Conservation (phyloP, 768 basidiomycete species). For the Calvatia gigantea region DNA sequence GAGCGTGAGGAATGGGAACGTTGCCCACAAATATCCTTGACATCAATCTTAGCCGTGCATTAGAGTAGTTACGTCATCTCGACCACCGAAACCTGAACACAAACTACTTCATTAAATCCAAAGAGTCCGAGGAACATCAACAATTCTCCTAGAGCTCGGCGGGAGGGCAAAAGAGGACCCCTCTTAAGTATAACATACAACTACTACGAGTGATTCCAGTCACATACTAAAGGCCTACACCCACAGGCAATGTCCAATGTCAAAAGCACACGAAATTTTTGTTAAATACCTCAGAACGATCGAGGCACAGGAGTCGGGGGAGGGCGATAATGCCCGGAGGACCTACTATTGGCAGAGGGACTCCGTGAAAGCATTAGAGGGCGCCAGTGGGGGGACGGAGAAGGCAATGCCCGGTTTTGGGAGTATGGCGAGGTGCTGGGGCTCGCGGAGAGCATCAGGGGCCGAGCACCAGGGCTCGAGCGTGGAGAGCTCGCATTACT, state of each 20-base stretch:
- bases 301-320: neutral
- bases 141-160: too few relatives aligned
- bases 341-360: neutral
- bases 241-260: neutral
- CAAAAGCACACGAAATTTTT: neutral
- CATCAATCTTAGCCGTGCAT: slow-evolving; percentile 12
- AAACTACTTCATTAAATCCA: neutral
- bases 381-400: neutral
- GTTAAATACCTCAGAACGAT: neutral
- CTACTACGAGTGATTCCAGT: neutral
- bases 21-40: slow-evolving; percentile 6
- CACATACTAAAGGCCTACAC: neutral
- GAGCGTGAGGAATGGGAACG: neutral
- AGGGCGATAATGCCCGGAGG: neutral
- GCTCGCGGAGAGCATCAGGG: neutral
- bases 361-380: slow-evolving; percentile 3
- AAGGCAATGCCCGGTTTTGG: neutral
- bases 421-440: slow-evolving; percentile 1
- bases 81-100: neutral
- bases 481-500: slow-evolving; percentile 14
- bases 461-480: slow-evolving; percentile 8
- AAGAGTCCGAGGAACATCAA: too few relatives aligned
- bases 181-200: neutral
- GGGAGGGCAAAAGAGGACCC: neutral
- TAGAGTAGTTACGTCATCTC: slow-evolving; percentile 7